Evolutionary conservation across 106 monocot genomes (phyloP).

Genomic region (Dendrobium huoshanense): DNA sequence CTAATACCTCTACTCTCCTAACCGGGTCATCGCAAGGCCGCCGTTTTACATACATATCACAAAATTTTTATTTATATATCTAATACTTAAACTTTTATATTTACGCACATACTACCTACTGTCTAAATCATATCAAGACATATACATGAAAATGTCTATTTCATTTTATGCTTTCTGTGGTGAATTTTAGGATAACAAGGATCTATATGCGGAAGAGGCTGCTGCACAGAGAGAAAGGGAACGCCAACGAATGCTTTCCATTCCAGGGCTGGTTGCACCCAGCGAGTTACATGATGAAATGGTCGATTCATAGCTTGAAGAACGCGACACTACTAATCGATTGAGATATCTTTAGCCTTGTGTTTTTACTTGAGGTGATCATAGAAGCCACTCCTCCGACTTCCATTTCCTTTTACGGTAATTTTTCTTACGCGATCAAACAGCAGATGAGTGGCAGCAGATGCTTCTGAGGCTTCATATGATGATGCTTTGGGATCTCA

Average conservation of each 20-base stretch:
- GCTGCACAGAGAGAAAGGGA: constrained; percentile 84
- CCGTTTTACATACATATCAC: too few species aligned
- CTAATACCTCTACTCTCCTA: too few species aligned
- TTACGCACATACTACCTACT: too few species aligned
- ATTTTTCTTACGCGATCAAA: neutral
- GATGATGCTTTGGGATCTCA: constrained; percentile 3
- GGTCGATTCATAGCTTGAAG: constrained; percentile 62
- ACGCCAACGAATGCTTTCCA: constrained; percentile 89
- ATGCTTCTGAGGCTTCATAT: neutral
- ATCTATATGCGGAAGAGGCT: constrained; percentile 93
- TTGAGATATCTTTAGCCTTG: neutral
- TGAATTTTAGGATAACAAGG: constrained; percentile 84
- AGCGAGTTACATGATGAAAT: constrained; percentile 97
- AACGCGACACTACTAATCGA: too few species aligned
- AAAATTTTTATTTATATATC: too few species aligned
- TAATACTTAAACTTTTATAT: too few species aligned
- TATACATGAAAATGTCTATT: too few species aligned
- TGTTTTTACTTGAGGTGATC: constrained; percentile 6
- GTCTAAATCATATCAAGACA: too few species aligned
- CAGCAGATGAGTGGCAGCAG: constrained; percentile 1
- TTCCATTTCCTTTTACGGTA: constrained; percentile 1
- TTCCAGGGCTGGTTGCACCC: constrained; percentile 93
- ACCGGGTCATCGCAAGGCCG: too few species aligned
- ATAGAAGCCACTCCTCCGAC: neutral
- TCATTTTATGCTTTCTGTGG: neutral